Base-by-base conservation (phyloP, 371 early-diverging fungal genomes). In the Mortierella sp. region DNA sequence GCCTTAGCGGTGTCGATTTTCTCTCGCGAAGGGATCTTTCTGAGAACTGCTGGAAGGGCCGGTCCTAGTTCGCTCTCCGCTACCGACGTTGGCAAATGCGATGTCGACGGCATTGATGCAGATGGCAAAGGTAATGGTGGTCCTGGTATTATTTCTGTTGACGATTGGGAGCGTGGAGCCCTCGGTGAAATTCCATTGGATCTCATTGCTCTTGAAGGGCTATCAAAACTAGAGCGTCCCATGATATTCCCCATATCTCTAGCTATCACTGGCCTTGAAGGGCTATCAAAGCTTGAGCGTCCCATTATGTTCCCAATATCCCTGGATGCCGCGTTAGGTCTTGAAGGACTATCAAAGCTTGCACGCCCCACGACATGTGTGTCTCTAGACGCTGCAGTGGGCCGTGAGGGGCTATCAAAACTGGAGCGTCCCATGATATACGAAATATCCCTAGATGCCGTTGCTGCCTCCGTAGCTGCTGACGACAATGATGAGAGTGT, bases 251-350 rank as follows among this genome's bases (percentile, higher is more conserved):
- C 37, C 9, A 20, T 5, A 45, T 62, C 62, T 24, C 43, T 62
- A 16, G 47, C 24, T 16, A 40, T 26, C 39, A 43, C 8, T 16
- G 61, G 5, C n/a, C 67, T 43, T 18, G 68, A 22, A 10, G 68
- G 61, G 26, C 68, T 60, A 49, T 68, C 68, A 37, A 68, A 60
- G 52, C 68, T 68, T 9, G 43, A n/a, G 16, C 47, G 47, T 32
- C 61, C 61, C 24, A 51, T 35, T 2, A 59, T 26, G 22, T 66
- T 45, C 20, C 20, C 26, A 45, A 16, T 3, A 45, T 62, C 62
- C 28, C 28, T 62, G 11, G 62, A 14, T 45, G 47, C 47, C 12
- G 12, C 9, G 16, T 14, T 26, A 16, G 39, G n/a, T 11, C 28
- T 22, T 28, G 26, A 52, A 22, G 66, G 54, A 10, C 32, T 26